phyloP scores from a whole-genome alignment of 2,329 filamentous ascomycete species.

The Penicillium expansum region DNA sequence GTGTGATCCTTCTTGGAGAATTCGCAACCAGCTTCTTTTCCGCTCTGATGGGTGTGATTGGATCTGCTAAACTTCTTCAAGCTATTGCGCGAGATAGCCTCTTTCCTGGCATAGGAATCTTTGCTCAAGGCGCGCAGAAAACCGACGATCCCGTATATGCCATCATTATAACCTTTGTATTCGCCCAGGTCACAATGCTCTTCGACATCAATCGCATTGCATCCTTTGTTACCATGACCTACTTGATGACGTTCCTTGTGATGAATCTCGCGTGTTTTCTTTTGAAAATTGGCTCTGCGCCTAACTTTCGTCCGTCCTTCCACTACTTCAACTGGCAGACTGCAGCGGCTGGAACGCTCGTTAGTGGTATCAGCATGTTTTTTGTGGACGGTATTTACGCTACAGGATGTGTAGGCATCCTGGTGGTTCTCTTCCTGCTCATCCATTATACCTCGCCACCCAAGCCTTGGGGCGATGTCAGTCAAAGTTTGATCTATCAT shows the following conservation, averaged over 20 bases:
- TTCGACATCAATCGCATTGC: slow-evolving; percentile 85
- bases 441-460: slow-evolving; percentile 84
- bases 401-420: slow-evolving; percentile 67
- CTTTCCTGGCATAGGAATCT: slow-evolving; percentile 70
- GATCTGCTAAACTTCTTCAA: slow-evolving; percentile 79
- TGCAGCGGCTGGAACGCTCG: slow-evolving; percentile 69
- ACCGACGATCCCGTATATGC: slow-evolving; percentile 74
- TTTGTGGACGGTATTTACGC: slow-evolving; percentile 84
- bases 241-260: slow-evolving; percentile 87
- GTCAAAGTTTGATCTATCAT: slow-evolving; percentile 82
- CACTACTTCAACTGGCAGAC: slow-evolving; percentile 88
- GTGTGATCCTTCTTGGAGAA: slow-evolving; percentile 75
- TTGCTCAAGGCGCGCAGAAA: slow-evolving; percentile 69
- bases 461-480: slow-evolving; percentile 87
- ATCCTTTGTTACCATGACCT: slow-evolving; percentile 86
- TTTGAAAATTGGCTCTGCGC: slow-evolving; percentile 80
- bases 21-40: slow-evolving; percentile 82
- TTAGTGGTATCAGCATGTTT: slow-evolving; percentile 80
- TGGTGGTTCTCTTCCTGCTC: slow-evolving; percentile 74
- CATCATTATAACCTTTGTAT: slow-evolving; percentile 69
- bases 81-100: slow-evolving; percentile 76
- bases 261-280: slow-evolving; percentile 86
- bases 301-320: slow-evolving; percentile 85
- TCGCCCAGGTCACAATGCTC: slow-evolving; percentile 76
- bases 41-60: slow-evolving; percentile 81